Base-by-base conservation (phyloP, 2,329 filamentous ascomycete genomes). In the Botrytis fabae region DNA sequence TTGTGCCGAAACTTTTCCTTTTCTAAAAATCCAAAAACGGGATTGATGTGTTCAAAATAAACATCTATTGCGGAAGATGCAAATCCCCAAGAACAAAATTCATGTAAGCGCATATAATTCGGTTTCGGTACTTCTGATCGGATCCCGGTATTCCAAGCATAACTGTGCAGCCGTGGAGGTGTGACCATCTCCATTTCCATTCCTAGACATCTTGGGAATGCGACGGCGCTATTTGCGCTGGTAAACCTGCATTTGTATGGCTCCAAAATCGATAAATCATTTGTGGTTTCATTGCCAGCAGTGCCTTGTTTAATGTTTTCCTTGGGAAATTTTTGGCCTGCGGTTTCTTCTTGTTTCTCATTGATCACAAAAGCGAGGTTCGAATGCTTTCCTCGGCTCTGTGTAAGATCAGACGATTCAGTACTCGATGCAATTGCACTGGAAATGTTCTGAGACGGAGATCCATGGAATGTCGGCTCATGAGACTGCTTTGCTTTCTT, bases 91-190 rank as follows among this genome's bases (percentile, higher is more conserved):
- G 28, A 60, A 72, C 62, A 60, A 48, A 68, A 68, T 38, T 72
- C 62, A 46, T 68, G 70, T 25, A 72, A 40, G 40, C 63, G 48
- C 22, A 72, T 38, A 48, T 48, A 40, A 28, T 74, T 75, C 10
- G 73, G 73, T 12, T 75, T 76, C 0, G 69, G 60, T 66, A 73
- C 75, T 9, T 76, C 75, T n/a, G 77, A 74, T 38, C 82, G 76
- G 32, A 79, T 76, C 0, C 81, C 81, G 16, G 78, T 70, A 71
- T 83, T 81, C 74, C 81, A 83, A 22, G 77, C 82, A 74, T 81
- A 83, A 1, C 81, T 81, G 71, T 83, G 82, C 25, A 83, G 73
- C 35, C 80, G 77, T 9, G 81, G 81, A n/a, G 80, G 80, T 16
- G 79, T 79, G 1, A 76, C 62, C 14, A 81, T 77, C 63, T 80